Evolutionary conservation across 164 flowering plant genomes (phyloP).

Genomic region (Echeveria elegans): DNA sequence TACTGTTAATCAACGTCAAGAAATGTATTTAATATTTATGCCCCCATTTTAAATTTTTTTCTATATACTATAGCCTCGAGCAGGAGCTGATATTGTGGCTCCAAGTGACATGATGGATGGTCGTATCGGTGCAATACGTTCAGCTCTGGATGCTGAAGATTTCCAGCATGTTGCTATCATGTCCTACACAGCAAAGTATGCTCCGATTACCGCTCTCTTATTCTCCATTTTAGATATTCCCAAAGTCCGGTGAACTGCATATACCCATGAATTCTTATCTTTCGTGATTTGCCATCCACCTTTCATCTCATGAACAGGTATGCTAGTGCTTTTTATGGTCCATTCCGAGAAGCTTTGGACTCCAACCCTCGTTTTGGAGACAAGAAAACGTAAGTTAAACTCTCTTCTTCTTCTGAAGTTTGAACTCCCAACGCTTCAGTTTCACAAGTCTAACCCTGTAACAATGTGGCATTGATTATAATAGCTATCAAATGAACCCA

Average conservation of each 20-base stretch:
- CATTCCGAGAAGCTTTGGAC: slow-evolving; percentile 90
- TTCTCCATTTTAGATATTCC: neutral
- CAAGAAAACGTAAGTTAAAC: slow-evolving; percentile 65
- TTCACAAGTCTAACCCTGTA: slow-evolving; percentile 11
- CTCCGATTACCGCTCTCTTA: neutral
- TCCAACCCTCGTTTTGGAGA: slow-evolving; percentile 98
- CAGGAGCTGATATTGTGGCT: slow-evolving; percentile 97
- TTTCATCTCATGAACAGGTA: slow-evolving; percentile 41
- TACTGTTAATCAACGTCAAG: too few relatives aligned
- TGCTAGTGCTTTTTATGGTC: slow-evolving; percentile 95
- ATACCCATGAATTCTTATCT: too few relatives aligned
- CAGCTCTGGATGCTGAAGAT: slow-evolving; percentile 87
- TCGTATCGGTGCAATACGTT: slow-evolving; percentile 83
- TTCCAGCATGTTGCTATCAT: slow-evolving; percentile 86
- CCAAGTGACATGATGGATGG: slow-evolving; percentile 99
- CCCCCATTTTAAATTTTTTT: neutral
- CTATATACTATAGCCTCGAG: slow-evolving; percentile 58
- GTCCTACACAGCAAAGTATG: slow-evolving; percentile 97
- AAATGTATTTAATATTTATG: slow-evolving; percentile 9
- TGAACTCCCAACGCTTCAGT: neutral
- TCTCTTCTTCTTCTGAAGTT: neutral
- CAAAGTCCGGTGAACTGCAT: too few relatives aligned
- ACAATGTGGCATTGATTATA: slow-evolving; percentile 20
- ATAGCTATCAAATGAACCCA: slow-evolving; percentile 97
- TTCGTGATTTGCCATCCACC: neutral